Evolutionary conservation across 225 moss, liverwort and hornwort genomes (phyloP).

Genomic region (Pseudoscleropodium purum): DNA sequence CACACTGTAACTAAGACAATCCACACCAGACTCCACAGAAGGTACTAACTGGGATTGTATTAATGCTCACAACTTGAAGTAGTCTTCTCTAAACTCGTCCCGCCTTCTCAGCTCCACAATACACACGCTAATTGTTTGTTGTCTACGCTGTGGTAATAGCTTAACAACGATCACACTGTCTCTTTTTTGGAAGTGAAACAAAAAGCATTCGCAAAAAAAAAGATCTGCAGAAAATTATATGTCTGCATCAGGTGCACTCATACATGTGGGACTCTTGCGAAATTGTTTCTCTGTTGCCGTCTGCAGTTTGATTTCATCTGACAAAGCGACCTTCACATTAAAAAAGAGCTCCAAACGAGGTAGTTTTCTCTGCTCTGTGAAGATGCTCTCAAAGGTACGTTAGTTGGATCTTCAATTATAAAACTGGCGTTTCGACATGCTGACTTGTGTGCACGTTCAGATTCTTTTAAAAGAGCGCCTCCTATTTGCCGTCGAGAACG

Average conservation of each 20-base stretch:
- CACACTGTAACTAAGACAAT: neutral
- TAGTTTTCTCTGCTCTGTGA: neutral
- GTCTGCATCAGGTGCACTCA: neutral
- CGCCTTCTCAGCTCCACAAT: neutral
- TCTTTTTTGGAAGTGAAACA: neutral
- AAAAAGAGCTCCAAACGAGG: neutral
- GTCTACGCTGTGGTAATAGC: neutral
- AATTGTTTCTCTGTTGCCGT: neutral
- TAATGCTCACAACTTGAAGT: neutral
- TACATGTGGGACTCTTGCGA: neutral
- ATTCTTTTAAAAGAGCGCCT: neutral
- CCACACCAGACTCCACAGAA: neutral
- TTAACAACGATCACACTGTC: neutral
- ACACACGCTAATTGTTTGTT: neutral
- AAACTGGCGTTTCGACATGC: neutral
- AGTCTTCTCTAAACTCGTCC: neutral
- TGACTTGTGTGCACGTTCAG: neutral
- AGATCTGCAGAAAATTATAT: neutral
- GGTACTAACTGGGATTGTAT: neutral
- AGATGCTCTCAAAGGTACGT: neutral
- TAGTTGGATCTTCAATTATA: neutral
- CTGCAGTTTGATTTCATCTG: neutral
- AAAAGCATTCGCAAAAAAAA: neutral
- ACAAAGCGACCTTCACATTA: neutral
- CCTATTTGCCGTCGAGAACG: neutral